Conservation (phyloP, 2,329 filamentous ascomycete species). For the Dryadomyces sulphureus region DNA sequence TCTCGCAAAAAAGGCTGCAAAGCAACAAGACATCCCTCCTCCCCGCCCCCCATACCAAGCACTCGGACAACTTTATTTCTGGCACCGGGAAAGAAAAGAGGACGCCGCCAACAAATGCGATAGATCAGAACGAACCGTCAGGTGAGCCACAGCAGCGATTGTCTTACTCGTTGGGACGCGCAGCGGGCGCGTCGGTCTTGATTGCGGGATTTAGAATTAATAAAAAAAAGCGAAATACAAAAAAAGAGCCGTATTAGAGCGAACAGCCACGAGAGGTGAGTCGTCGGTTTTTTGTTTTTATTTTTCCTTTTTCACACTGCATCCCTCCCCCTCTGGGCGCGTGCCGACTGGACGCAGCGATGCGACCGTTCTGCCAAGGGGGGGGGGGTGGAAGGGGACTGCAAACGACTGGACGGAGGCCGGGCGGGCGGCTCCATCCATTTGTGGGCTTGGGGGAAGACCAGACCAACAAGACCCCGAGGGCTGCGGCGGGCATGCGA, state of each 20-base stretch:
- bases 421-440: background rate
- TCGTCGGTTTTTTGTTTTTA: background rate
- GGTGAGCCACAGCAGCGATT: background rate
- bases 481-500: background rate
- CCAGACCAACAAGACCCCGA: background rate
- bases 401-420: constrained; percentile 1
- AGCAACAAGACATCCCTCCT: constrained; percentile 7
- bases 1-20: constrained; percentile 9
- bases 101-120: background rate
- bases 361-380: background rate
- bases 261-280: background rate
- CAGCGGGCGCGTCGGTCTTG: background rate
- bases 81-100: background rate
- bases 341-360: background rate
- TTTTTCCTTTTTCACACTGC: background rate
- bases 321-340: background rate
- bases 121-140: background rate
- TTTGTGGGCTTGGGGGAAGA: constrained; percentile 2
- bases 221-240: background rate
- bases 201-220: constrained; percentile 1
- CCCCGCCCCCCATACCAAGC: constrained; percentile 5
- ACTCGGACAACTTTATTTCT: no score
- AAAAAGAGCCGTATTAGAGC: background rate
- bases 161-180: background rate
- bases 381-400: background rate